These are phyloP conservation scores for Dendrostoma leiphaemia DNA, from an alignment of 2,329 filamentous ascomycete genomes.

Conservation along the genomic window DNA sequence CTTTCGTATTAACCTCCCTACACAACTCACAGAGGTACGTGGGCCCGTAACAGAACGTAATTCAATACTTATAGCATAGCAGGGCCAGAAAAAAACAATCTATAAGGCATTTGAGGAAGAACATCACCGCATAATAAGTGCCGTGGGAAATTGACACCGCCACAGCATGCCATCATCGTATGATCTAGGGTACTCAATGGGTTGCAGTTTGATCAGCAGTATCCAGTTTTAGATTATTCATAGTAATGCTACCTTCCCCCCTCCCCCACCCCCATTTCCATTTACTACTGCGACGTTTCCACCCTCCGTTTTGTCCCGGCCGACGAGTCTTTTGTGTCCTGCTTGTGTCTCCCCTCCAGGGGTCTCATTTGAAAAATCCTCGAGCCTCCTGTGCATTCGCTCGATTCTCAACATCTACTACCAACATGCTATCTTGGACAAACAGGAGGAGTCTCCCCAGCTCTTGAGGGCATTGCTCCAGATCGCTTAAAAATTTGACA, in stretches of 20 bases:
- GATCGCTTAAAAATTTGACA: not conserved
- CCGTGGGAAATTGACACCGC: not conserved
- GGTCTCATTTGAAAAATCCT: too few relatives aligned
- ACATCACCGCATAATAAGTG: not conserved
- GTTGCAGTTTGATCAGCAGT: too few relatives aligned
- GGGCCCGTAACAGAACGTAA: not conserved
- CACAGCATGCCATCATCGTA: too few relatives aligned
- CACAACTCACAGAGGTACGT: not conserved
- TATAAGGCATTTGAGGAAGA: not conserved
- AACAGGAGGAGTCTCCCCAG: not conserved
- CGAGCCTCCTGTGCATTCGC: not conserved
- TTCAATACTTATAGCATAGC: not conserved
- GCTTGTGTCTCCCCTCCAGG: too few relatives aligned
- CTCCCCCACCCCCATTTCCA: not conserved
- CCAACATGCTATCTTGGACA: not conserved
- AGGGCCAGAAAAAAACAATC: not conserved
- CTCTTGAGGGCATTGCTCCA: not conserved
- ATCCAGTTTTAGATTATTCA: too few relatives aligned
- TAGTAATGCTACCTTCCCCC: too few relatives aligned
- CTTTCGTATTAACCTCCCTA: not conserved
- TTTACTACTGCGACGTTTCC: not conserved
- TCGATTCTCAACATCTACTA: not conserved
- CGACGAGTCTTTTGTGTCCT: too few relatives aligned
- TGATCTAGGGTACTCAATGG: too few relatives aligned
- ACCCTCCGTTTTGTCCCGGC: not conserved